Base-by-base conservation (phyloP, 2,329 filamentous ascomycete species). In the Tolypocladium album region DNA sequence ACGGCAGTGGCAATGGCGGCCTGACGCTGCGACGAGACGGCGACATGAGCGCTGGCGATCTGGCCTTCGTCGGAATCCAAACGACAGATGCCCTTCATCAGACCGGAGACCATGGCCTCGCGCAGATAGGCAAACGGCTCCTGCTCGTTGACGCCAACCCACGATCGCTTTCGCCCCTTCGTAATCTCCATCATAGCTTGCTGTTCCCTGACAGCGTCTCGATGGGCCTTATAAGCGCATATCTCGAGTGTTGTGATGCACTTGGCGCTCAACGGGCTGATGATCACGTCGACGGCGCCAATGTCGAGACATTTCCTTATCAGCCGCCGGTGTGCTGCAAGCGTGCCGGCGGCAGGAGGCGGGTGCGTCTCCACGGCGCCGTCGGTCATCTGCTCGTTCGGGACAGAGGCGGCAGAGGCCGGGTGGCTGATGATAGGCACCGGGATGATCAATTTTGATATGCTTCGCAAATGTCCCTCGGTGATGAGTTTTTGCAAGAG, bases 31-130 rank as follows among this genome's bases (percentile, higher is more conserved):
- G 83, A 75, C 13, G 85, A 79, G 22, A 97, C 81, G 55, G 84
- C 80, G 63, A 96, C 81, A 66, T 90, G 79, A 67, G 88, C 83
- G 69, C 82, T 77, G 73, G 80, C 74, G 76, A 88, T 75, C 76
- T 82, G 73, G 76, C 87, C 76, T 76, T 90, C 76, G 74, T 79
- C 69, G 75, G 86, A 76, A 80, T 85, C 70, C 47, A 81, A 83
- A 64, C 88, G 89, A 73, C 92, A 96, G 59, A 96, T 96, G 43
- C 90, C 86, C 68, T 87, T 88, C 89, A 96, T 94, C 60, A 97
- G 80, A 60, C 87, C 87, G 1, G 91, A 94, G 6, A 97, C 92
- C 91, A 97, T 96, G 57, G 89, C 90, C 75, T 97, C 92, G 62
- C 92, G 83, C 59, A 97, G 76, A 74, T 96, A 96, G 20, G 90